phyloP scores from a whole-genome alignment of 768 basidiomycete species.

The Gymnopilus dilepis region DNA sequence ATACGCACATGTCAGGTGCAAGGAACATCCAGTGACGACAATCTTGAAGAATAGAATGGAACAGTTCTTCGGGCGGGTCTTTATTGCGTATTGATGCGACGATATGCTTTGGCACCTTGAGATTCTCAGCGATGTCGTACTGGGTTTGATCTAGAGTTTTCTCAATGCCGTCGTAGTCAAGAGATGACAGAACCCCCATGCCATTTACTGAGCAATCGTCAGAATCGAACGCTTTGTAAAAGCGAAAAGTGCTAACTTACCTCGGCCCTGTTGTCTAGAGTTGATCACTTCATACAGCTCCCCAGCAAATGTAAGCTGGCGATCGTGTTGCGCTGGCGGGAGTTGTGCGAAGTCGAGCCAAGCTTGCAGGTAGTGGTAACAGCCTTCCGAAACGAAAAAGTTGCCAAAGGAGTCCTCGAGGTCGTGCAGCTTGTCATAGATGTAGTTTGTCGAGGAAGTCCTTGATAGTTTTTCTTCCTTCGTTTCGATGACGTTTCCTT shows the following conservation, averaged over 20 bases:
- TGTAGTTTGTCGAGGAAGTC: not conserved
- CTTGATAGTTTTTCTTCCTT: conserved; percentile 3
- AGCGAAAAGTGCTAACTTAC: not conserved
- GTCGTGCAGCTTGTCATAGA: not conserved
- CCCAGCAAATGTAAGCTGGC: conserved; percentile 13
- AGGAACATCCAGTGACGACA: conserved; percentile 15
- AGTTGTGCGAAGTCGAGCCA: not conserved
- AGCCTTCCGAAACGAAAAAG: not conserved
- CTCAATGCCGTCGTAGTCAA: conserved; percentile 13
- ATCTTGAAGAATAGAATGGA: conserved; percentile 4
- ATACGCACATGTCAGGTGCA: conserved; percentile 11
- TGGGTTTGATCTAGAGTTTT: conserved; percentile 13
- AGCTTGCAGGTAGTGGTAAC: not conserved
- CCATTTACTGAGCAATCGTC: not conserved
- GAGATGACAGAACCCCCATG: not conserved
- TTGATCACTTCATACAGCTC: conserved; percentile 19
- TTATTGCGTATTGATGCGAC: not conserved
- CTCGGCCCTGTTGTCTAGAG: conserved; percentile 14
- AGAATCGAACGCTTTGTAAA: not conserved
- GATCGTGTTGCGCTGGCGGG: not conserved
- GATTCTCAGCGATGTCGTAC: not conserved
- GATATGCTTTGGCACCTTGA: not conserved
- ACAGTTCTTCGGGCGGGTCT: not conserved
- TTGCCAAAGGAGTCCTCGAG: not conserved
- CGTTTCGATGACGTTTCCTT: not conserved